These are phyloP conservation scores for Pontederia crassipes DNA, from an alignment of 176 grass and related monocot genomes.

Conservation along the genomic window DNA sequence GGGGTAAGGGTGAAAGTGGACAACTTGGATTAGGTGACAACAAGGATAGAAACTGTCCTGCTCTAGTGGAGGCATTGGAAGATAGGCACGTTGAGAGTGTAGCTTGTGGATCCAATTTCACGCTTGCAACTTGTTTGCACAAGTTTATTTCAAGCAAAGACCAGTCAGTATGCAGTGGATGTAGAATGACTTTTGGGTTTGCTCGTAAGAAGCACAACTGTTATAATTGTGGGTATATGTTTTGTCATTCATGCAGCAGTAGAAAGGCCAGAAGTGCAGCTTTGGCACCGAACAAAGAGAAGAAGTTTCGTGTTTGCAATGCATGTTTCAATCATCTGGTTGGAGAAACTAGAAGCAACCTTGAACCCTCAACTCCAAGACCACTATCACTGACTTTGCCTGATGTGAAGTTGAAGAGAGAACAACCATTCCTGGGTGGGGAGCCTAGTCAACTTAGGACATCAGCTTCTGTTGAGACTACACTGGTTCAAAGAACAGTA, in stretches of 20 bases:
- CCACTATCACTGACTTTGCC: constrained; percentile 16
- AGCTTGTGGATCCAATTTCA: constrained; percentile 79
- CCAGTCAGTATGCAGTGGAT: constrained; percentile 55
- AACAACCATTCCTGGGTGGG: constrained; percentile 33
- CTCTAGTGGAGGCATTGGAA: constrained; percentile 60
- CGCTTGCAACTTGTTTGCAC: constrained; percentile 60
- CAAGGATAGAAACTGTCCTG: constrained; percentile 47
- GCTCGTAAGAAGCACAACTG: constrained; percentile 85
- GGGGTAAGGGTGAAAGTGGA: constrained; percentile 80
- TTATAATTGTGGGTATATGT: constrained; percentile 85
- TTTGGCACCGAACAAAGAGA: constrained; percentile 54
- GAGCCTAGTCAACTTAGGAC: constrained; percentile 51
- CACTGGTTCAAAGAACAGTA: constrained; percentile 33
- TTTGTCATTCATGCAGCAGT: constrained; percentile 65
- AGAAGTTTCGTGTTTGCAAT: constrained; percentile 66
- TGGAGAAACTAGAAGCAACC: constrained; percentile 21
- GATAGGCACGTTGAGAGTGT: constrained; percentile 74
- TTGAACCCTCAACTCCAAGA: constrained; percentile 13
- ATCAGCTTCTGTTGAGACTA: constrained; percentile 50
- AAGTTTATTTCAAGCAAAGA: constrained; percentile 75
- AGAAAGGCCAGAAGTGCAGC: constrained; percentile 57
- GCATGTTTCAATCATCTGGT: constrained; percentile 55
- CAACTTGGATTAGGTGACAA: constrained; percentile 85
- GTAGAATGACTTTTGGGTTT: constrained; percentile 73
- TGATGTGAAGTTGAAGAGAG: constrained; percentile 30